These are phyloP conservation scores for Gremmenia infestans DNA, from an alignment of 2,329 filamentous ascomycete species.

Conservation along the genomic window DNA sequence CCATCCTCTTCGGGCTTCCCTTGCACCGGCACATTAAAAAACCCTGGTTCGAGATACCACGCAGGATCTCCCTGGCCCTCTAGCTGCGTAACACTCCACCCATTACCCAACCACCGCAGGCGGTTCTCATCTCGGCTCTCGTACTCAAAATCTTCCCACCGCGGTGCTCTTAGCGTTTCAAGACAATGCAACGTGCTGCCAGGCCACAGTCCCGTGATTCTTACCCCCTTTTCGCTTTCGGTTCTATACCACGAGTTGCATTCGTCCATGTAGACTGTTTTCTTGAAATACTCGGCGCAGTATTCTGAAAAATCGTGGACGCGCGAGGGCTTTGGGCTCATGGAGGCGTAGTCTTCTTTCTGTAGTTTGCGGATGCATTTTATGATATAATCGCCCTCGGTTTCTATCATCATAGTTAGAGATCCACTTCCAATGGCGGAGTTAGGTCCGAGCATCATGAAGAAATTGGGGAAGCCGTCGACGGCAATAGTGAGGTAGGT, in stretches of 20 bases:
- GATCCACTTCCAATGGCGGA: slow-evolving; percentile 23
- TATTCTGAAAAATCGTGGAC: slow-evolving; percentile 48
- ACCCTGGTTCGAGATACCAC: slow-evolving; percentile 37
- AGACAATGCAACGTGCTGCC: slow-evolving; percentile 36
- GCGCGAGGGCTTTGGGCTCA: slow-evolving; percentile 42
- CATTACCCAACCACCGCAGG: slow-evolving; percentile 39
- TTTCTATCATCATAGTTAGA: slow-evolving; percentile 26
- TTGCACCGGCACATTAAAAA: slow-evolving; percentile 34
- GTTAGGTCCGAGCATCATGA: slow-evolving; percentile 30
- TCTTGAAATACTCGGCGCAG: slow-evolving; percentile 46
- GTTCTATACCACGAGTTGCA: slow-evolving; percentile 29
- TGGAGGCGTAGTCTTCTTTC: slow-evolving; percentile 41
- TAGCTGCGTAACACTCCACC: slow-evolving; percentile 38
- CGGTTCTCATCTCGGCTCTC: slow-evolving; percentile 34
- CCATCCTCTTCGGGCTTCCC: slow-evolving; percentile 35
- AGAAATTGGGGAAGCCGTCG: slow-evolving; percentile 28
- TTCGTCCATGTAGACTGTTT: slow-evolving; percentile 44
- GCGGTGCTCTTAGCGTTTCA: slow-evolving; percentile 43
- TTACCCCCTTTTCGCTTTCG: slow-evolving; percentile 35
- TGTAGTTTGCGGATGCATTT: slow-evolving; percentile 34
- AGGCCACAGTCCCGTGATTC: slow-evolving; percentile 40
- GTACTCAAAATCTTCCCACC: slow-evolving; percentile 48
- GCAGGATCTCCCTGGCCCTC: slow-evolving; percentile 36
- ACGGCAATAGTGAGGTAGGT: slow-evolving; percentile 26
- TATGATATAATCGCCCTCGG: slow-evolving; percentile 24